Evolutionary conservation across 1,284 basidiomycete genomes (phyloP).

Genomic region (Bjerkandera adusta): DNA sequence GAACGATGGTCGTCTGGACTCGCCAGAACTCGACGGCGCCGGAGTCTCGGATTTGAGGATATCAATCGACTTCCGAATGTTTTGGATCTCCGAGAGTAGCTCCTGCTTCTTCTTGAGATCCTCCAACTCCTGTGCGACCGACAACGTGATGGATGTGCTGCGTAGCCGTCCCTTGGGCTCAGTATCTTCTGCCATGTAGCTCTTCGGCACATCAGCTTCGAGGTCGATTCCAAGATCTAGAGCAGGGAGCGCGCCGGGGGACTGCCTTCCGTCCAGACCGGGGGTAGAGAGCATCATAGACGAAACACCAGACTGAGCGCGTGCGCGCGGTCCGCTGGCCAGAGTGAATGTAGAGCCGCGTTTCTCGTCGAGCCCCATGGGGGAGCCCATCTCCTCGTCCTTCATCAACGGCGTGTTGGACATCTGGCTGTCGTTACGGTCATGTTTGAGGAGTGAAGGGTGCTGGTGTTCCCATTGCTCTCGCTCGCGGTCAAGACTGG

Average conservation of each 20-base stretch:
- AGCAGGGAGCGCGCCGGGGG: constrained; percentile 59
- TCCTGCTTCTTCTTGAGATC: constrained; percentile 66
- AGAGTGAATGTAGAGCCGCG: constrained; percentile 49
- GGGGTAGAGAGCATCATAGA: constrained; percentile 60
- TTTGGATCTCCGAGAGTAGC: constrained; percentile 72
- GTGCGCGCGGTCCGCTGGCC: constrained; percentile 48
- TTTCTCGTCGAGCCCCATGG: constrained; percentile 48
- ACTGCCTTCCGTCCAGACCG: constrained; percentile 61
- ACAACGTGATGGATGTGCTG: constrained; percentile 28
- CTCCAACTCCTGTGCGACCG: constrained; percentile 44
- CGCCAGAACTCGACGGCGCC: constrained; percentile 47
- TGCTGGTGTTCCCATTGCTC: constrained; percentile 88
- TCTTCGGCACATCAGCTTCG: constrained; percentile 67
- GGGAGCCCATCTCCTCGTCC: constrained; percentile 30
- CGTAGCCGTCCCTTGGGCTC: neutral
- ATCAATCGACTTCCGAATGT: constrained; percentile 75
- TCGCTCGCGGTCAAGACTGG: constrained; percentile 67
- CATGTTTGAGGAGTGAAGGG: constrained; percentile 57
- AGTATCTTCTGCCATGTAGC: constrained; percentile 46
- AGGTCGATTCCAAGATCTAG: constrained; percentile 74
- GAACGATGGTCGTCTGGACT: constrained; percentile 66
- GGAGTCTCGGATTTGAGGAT: constrained; percentile 67
- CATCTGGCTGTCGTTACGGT: constrained; percentile 60
- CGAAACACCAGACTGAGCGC: constrained; percentile 64
- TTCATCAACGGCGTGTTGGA: constrained; percentile 36